Evolutionary conservation across 768 basidiomycete genomes (phyloP).

Genomic region (Leccinum uliginosum): DNA sequence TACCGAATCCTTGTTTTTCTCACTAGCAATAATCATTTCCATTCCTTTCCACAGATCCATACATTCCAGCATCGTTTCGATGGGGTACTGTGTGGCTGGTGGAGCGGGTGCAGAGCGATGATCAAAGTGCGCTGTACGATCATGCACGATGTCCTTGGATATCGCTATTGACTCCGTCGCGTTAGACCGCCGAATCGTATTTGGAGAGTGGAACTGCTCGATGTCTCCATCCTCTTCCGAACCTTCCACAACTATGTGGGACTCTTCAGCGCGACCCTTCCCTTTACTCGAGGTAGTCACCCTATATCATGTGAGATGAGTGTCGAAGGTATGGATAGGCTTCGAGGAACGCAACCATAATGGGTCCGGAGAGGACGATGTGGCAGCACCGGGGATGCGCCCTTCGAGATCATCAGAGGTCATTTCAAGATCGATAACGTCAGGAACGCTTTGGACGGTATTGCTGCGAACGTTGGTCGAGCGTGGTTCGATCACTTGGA

Average conservation of each 20-base stretch:
- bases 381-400: constrained; percentile 6
- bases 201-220: constrained; percentile 11
- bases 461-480: not conserved
- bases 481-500: constrained; percentile 15
- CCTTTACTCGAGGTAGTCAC: constrained; percentile 14
- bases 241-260: constrained; percentile 11
- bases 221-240: constrained; percentile 24
- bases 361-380: constrained; percentile 24
- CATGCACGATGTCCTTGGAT: constrained; percentile 16
- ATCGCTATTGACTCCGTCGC: constrained; percentile 8
- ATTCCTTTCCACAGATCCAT: constrained; percentile 5
- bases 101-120: not conserved
- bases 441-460: constrained; percentile 8
- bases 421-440: constrained; percentile 16
- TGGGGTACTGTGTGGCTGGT: constrained; percentile 1
- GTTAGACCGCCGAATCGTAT: not conserved
- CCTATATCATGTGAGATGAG: constrained; percentile 7
- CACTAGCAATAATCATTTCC: constrained; percentile 4
- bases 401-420: constrained; percentile 22
- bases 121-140: constrained; percentile 11
- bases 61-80: not conserved
- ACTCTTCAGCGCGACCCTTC: constrained; percentile 18
- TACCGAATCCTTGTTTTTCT: constrained; percentile 26
- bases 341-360: not conserved
- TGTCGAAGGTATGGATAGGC: constrained; percentile 21